These are phyloP conservation scores for Rhizophagus sp. DNA, from an alignment of 192 early-diverging fungal species.

Conservation along the genomic window DNA sequence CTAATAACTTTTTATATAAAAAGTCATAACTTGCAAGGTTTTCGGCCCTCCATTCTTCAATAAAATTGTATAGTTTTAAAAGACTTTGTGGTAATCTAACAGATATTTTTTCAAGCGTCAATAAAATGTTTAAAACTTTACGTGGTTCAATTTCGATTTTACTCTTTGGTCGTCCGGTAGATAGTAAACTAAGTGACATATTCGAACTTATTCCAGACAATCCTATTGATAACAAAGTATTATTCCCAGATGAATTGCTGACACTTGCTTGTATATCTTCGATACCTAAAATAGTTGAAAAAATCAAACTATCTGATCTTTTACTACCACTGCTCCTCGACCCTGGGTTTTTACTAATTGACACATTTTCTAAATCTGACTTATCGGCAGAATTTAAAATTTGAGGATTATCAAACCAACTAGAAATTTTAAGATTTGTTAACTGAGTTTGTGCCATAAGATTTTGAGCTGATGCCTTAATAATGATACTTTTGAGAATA, in stretches of 20 bases:
- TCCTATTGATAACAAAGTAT: constrained; percentile 46
- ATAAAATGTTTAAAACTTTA: constrained; percentile 51
- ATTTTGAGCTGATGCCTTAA: constrained; percentile 50
- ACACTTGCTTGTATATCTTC: constrained; percentile 40
- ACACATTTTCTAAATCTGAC: constrained; percentile 39
- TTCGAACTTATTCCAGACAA: constrained; percentile 46
- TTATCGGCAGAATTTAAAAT: constrained; percentile 29
- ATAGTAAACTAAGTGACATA: constrained; percentile 44
- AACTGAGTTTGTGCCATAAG: constrained; percentile 42
- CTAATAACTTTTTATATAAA: constrained; percentile 66
- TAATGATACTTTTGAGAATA: constrained; percentile 41
- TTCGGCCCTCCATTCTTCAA: constrained; percentile 77
- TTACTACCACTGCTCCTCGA: constrained; percentile 31
- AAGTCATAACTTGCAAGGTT: constrained; percentile 64
- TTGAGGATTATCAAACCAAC: constrained; percentile 47
- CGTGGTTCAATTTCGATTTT: constrained; percentile 36
- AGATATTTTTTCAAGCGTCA: constrained; percentile 46
- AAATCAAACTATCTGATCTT: constrained; percentile 39
- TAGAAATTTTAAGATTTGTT: constrained; percentile 46
- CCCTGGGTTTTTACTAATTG: constrained; percentile 39
- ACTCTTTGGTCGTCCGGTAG: constrained; percentile 36
- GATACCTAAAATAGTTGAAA: constrained; percentile 43
- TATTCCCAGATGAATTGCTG: constrained; percentile 19
- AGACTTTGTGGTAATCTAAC: constrained; percentile 62
- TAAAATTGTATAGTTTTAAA: constrained; percentile 70